Conservation (phyloP, 306 rosid species). For the Vachellia pachyceras region DNA sequence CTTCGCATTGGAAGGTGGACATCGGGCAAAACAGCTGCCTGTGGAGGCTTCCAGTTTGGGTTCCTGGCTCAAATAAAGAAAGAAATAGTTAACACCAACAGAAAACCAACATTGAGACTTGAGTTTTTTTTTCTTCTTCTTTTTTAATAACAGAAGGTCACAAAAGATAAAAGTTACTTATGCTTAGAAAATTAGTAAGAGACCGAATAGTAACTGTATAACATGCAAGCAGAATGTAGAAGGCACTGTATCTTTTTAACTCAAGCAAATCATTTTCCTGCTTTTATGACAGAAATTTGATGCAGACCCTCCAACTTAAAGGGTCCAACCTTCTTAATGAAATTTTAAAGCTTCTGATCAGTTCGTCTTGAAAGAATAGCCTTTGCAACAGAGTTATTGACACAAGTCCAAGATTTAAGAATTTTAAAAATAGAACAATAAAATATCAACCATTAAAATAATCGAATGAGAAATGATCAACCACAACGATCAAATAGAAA, state of each 20-base stretch:
- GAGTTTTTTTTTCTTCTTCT: neutral
- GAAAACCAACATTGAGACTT: constrained; percentile 17
- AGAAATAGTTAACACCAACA: constrained; percentile 24
- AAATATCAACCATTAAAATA: neutral
- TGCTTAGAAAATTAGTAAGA: neutral
- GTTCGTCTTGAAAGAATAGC: neutral
- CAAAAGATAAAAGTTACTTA: constrained; percentile 7
- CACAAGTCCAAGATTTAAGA: neutral
- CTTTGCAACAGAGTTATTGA: neutral
- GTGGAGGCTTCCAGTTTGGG: constrained; percentile 63
- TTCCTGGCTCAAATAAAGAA: constrained; percentile 50
- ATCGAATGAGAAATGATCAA: constrained; percentile 1
- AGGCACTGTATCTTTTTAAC: neutral
- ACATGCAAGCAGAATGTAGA: neutral
- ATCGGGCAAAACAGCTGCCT: constrained; percentile 65
- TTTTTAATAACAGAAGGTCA: neutral
- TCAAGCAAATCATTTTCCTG: neutral
- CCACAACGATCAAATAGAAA: neutral
- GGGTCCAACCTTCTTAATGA: neutral
- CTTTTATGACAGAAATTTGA: neutral
- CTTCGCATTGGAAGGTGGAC: constrained; percentile 98
- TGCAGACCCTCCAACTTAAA: neutral
- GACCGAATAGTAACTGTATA: neutral
- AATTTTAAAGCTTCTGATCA: neutral
- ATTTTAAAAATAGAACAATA: neutral